Percentiles rank a stretch among this genome's conserved stretches.
Conservation (phyloP, 202 grass and related monocot genomes). For the Schoenoplectus tabernaemontani region DNA sequence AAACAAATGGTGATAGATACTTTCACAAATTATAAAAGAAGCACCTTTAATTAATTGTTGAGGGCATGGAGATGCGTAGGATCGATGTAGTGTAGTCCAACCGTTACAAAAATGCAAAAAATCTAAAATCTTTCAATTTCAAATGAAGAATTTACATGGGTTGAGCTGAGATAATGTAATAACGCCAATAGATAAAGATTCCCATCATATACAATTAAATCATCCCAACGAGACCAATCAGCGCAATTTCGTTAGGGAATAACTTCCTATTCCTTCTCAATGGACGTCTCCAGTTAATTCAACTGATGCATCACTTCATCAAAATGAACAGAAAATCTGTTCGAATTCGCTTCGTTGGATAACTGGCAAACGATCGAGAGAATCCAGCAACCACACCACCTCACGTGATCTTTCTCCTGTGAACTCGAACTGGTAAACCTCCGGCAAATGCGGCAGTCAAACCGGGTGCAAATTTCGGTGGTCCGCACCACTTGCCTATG, state of each 20-base stretch:
- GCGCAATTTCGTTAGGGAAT: neutral
- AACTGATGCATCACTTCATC: neutral
- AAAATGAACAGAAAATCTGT: slow-evolving; percentile 5
- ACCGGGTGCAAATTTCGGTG: slow-evolving; percentile 62
- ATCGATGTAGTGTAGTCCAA: neutral
- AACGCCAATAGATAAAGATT: neutral
- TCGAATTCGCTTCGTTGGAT: neutral
- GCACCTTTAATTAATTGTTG: neutral
- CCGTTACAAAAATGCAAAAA: neutral
- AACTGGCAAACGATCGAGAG: neutral
- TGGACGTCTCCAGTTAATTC: neutral
- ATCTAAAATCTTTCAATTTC: neutral
- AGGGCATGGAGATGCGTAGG: neutral
- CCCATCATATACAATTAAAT: neutral
- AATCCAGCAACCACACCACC: neutral
- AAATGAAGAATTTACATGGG: slow-evolving; percentile 23
- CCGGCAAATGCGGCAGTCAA: slow-evolving; percentile 70
- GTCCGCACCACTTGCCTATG: slow-evolving; percentile 16
- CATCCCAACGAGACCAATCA: neutral
- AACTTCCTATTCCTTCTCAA: neutral
- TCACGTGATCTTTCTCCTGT: slow-evolving; percentile 33
- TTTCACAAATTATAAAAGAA: neutral
- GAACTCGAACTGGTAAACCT: slow-evolving; percentile 49
- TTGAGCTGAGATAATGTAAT: neutral
- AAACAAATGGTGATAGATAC: neutral